Evolutionary conservation across 768 basidiomycete genomes (phyloP).

Genomic region (Calocybe cyanea): DNA sequence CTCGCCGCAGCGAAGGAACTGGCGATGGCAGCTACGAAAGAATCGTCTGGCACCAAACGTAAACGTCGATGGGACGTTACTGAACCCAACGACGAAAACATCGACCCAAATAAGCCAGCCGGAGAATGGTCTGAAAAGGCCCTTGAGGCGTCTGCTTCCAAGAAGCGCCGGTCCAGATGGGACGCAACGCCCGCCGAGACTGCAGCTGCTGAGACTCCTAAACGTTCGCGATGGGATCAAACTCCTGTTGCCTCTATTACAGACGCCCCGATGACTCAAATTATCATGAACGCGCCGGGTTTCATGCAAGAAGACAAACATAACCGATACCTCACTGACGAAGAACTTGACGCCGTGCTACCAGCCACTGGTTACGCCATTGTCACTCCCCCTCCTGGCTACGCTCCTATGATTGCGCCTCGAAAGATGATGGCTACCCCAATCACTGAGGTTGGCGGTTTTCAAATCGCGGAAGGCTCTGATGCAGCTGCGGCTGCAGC

Average conservation of each 20-base stretch:
- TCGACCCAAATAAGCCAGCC: conserved; percentile 55
- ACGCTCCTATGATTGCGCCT: conserved; percentile 72
- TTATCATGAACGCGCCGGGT: conserved; percentile 86
- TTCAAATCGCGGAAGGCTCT: conserved; percentile 95
- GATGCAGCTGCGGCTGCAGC: conserved; percentile 86
- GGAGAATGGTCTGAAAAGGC: conserved; percentile 78
- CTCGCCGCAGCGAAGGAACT: conserved; percentile 53
- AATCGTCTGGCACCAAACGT: conserved; percentile 52
- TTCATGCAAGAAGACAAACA: conserved; percentile 93
- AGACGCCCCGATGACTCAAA: conserved; percentile 70
- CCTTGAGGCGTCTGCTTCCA: conserved; percentile 69
- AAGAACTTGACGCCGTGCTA: conserved; percentile 90
- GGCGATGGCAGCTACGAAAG: conserved; percentile 27
- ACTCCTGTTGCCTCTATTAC: conserved; percentile 60
- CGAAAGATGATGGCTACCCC: conserved; percentile 59
- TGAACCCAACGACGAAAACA: conserved; percentile 61
- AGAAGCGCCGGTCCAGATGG: conserved; percentile 94
- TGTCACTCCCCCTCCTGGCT: conserved; percentile 91
- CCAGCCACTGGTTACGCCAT: conserved; percentile 86
- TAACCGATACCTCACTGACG: conserved; percentile 93
- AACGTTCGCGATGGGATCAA: conserved; percentile 97
- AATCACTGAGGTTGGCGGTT: conserved; percentile 68
- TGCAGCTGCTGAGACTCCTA: conserved; percentile 61
- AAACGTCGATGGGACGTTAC: conserved; percentile 81
- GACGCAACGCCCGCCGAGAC: conserved; percentile 86